Conservation (phyloP, 2,329 filamentous ascomycete species). For the Beauveria sp. region DNA sequence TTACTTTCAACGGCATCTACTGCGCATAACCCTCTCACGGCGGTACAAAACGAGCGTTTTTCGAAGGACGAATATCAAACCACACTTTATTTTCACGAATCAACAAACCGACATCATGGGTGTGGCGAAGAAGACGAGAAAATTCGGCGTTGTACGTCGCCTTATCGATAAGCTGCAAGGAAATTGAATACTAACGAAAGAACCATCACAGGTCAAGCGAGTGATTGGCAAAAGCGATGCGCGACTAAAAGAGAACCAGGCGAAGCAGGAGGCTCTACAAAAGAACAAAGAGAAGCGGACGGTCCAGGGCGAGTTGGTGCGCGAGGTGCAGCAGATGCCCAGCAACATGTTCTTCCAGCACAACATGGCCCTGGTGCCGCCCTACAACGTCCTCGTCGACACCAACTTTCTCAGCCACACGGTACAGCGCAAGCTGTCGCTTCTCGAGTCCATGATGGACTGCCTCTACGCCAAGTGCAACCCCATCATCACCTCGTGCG, state of each 20-base stretch:
- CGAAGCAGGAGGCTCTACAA: slow-evolving; percentile 42
- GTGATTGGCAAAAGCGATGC: slow-evolving; percentile 76
- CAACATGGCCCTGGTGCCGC: slow-evolving; percentile 79
- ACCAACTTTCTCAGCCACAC: slow-evolving; percentile 90
- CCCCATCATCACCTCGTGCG: slow-evolving; percentile 72
- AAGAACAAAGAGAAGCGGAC: slow-evolving; percentile 41
- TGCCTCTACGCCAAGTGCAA: slow-evolving; percentile 86
- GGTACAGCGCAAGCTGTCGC: slow-evolving; percentile 80
- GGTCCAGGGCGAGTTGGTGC: slow-evolving; percentile 53
- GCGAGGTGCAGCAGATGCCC: slow-evolving; percentile 75
- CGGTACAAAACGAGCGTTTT: not conserved
- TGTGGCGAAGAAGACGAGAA: slow-evolving; percentile 81
- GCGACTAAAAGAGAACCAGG: slow-evolving; percentile 72
- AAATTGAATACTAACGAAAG: slow-evolving; percentile 1
- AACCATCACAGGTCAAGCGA: slow-evolving; percentile 56
- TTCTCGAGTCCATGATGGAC: slow-evolving; percentile 88
- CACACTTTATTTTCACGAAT: not conserved
- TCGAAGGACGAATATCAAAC: not conserved
- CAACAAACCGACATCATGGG: slow-evolving; percentile 53
- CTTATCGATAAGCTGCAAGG: slow-evolving; percentile 22
- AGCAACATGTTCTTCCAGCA: slow-evolving; percentile 82
- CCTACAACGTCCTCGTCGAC: slow-evolving; percentile 73
- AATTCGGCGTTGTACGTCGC: slow-evolving; percentile 62
- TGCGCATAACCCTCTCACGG: not conserved
- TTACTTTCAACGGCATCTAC: not conserved